Percentiles rank a stretch among this genome's conserved stretches.
Evolutionary conservation across 495 filamentous ascomycete species (phyloP).

Genomic region (Aspergillus sclerotiicarbonarius): DNA sequence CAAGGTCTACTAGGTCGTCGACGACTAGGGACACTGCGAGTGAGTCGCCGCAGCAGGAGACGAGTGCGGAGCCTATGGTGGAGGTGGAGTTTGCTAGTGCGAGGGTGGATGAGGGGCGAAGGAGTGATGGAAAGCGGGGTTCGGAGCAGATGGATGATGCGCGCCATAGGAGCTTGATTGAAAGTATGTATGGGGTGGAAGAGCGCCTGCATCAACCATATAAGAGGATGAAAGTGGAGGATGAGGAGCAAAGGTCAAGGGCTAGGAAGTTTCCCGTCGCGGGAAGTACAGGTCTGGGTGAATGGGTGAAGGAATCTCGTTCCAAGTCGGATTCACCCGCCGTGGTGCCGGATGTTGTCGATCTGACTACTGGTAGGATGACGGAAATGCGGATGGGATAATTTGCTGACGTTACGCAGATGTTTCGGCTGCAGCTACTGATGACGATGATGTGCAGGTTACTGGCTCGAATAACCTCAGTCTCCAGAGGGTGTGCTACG

Average conservation of each 20-base stretch:
- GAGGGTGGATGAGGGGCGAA: conserved; percentile 21
- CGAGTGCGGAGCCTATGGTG: conserved; percentile 17
- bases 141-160: conserved; percentile 27
- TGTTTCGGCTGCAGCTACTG: conserved; percentile 20
- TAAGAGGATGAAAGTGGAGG: conserved; percentile 63
- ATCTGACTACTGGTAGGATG: conserved; percentile 59
- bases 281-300: conserved; percentile 56
- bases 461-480: conserved; percentile 45
- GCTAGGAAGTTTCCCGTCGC: conserved; percentile 42
- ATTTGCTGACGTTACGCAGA: conserved; percentile 16
- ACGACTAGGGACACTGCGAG: conserved; percentile 9
- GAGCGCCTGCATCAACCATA: conserved; percentile 58
- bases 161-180: conserved; percentile 49
- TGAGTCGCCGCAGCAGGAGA: conserved; percentile 12
- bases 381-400: neutral
- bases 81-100: conserved; percentile 30
- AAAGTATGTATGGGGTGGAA: conserved; percentile 70
- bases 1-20: conserved; percentile 9
- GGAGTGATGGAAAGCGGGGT: conserved; percentile 30
- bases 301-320: conserved; percentile 60
- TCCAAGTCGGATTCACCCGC: conserved; percentile 28
- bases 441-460: conserved; percentile 46
- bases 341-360: conserved; percentile 49
- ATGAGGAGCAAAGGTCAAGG: conserved; percentile 11
- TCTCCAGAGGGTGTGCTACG: conserved; percentile 76